A percentile compares a stretch with the other conserved stretches of the same genome.
phyloP scores from a whole-genome alignment of 805 yeast species.

The Wickerhamiella qilinensis region DNA sequence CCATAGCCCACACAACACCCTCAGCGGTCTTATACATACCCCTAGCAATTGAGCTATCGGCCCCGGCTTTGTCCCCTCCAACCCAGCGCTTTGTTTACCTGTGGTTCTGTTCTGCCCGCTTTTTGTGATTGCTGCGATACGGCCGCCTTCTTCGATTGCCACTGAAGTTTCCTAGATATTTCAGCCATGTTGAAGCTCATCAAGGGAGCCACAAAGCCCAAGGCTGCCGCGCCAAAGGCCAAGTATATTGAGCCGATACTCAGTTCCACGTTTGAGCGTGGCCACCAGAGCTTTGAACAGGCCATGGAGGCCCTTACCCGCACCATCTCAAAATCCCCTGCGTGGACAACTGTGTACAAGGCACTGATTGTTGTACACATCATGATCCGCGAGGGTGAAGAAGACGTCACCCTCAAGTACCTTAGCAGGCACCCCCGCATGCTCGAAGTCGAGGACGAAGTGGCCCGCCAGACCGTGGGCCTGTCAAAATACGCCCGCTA shows the following conservation, averaged over 20 bases:
- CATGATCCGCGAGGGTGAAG: slow-evolving; percentile 84
- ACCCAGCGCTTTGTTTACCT: too few species aligned
- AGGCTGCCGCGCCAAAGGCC: slow-evolving; percentile 93
- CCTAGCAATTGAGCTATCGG: too few species aligned
- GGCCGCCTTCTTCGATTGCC: too few species aligned
- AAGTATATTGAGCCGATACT: slow-evolving; percentile 91
- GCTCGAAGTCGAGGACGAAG: slow-evolving; percentile 29
- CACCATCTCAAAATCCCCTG: slow-evolving; percentile 45
- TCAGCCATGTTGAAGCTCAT: slow-evolving; percentile 16
- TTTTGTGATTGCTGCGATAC: too few species aligned
- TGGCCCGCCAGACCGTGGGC: slow-evolving; percentile 20
- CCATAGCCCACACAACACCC: too few species aligned
- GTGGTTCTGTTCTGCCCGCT: too few species aligned
- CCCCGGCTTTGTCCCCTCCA: too few species aligned
- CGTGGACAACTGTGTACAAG: slow-evolving; percentile 89
- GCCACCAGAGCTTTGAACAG: slow-evolving; percentile 45
- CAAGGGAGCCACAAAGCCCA: slow-evolving; percentile 19
- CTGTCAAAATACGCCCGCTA: slow-evolving; percentile 57
- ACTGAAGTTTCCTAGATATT: too few species aligned
- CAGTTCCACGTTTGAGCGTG: slow-evolving; percentile 42
- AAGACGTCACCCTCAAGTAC: slow-evolving; percentile 52
- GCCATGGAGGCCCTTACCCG: slow-evolving; percentile 48
- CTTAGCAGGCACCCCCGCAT: slow-evolving; percentile 34
- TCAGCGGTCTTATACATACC: too few species aligned
- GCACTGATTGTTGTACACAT: slow-evolving; percentile 72